phyloP scores from a whole-genome alignment of 139 green algal species.

The Micromonas pusilla region DNA sequence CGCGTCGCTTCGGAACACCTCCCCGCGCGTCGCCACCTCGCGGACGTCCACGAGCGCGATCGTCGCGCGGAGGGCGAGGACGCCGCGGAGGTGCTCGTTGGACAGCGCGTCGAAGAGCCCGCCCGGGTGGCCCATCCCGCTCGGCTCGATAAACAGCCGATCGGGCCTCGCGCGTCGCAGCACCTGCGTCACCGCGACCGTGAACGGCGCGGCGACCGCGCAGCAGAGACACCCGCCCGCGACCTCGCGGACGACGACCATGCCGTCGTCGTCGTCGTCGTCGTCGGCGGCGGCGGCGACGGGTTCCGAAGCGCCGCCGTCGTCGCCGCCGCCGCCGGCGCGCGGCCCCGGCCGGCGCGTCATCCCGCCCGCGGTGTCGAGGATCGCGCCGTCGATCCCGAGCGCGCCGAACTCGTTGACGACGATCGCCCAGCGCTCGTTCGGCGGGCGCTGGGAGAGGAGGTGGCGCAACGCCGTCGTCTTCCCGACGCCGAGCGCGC shows the following conservation, averaged over 20 bases:
- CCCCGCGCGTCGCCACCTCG: background rate
- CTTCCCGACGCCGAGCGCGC: conserved; percentile 53
- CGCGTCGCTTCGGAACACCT: background rate
- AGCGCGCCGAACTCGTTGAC: conserved; percentile 64
- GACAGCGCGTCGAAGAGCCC: conserved; percentile 1
- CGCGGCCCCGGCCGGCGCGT: too few relatives aligned
- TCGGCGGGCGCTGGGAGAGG: conserved; percentile 33
- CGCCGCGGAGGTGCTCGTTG: background rate
- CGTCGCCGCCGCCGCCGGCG: background rate
- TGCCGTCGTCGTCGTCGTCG: background rate
- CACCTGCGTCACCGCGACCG: conserved; percentile 52
- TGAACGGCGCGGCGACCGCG: conserved; percentile 45
- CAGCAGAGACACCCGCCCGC: conserved; percentile 69
- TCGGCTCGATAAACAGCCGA: conserved; percentile 53
- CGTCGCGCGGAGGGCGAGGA: background rate
- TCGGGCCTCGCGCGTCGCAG: conserved; percentile 53
- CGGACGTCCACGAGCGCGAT: background rate
- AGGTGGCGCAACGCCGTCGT: conserved; percentile 49
- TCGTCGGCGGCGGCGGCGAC: too few relatives aligned
- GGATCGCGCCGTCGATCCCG: conserved; percentile 51
- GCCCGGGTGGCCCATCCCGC: conserved; percentile 52
- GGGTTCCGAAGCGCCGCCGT: background rate
- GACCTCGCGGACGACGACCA: conserved; percentile 48
- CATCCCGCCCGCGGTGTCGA: conserved; percentile 32
- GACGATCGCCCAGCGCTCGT: conserved; percentile 54